Conservation (phyloP, 208 protist genomes). For the Leishmania tropica region DNA sequence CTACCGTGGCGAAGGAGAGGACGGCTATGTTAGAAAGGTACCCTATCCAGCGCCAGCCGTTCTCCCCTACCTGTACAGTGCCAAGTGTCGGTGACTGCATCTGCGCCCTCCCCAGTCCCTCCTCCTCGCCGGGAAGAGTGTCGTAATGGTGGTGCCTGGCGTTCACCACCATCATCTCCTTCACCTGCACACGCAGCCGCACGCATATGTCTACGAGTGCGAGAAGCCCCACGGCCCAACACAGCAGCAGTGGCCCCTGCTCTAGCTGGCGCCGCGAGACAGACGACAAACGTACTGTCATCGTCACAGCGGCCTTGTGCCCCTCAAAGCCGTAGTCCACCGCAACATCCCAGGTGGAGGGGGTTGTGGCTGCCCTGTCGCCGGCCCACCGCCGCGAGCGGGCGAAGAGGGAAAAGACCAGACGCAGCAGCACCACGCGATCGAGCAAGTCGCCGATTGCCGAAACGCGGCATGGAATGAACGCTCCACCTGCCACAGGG, state of each 20-base stretch:
- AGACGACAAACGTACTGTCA: conserved; percentile 19
- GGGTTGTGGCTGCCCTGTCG: conserved; percentile 16
- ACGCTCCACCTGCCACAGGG: conserved; percentile 27
- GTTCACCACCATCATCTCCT: not conserved
- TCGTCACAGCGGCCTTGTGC: conserved; percentile 50
- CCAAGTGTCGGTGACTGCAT: not conserved
- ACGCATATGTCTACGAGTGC: conserved; percentile 19
- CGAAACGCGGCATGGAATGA: conserved; percentile 45
- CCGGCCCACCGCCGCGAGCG: conserved; percentile 22
- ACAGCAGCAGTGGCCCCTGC: conserved; percentile 17
- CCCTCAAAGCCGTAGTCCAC: conserved; percentile 48
- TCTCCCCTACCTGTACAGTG: conserved; percentile 10
- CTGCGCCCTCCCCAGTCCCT: not conserved
- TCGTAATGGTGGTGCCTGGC: not conserved
- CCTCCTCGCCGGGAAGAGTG: not conserved
- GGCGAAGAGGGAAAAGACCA: conserved; percentile 46
- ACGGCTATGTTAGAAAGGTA: conserved; percentile 46
- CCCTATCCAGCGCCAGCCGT: conserved; percentile 44
- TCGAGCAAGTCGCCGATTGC: conserved; percentile 44
- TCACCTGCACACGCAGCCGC: conserved; percentile 14
- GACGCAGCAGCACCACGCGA: conserved; percentile 31
- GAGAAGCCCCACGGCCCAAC: conserved; percentile 11
- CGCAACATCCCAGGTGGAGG: conserved; percentile 41
- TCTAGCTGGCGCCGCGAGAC: conserved; percentile 19
- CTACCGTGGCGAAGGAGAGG: conserved; percentile 35